Evolutionary conservation across 2,329 filamentous ascomycete species (phyloP).

Genomic region (Sporothrix variecibatus): DNA sequence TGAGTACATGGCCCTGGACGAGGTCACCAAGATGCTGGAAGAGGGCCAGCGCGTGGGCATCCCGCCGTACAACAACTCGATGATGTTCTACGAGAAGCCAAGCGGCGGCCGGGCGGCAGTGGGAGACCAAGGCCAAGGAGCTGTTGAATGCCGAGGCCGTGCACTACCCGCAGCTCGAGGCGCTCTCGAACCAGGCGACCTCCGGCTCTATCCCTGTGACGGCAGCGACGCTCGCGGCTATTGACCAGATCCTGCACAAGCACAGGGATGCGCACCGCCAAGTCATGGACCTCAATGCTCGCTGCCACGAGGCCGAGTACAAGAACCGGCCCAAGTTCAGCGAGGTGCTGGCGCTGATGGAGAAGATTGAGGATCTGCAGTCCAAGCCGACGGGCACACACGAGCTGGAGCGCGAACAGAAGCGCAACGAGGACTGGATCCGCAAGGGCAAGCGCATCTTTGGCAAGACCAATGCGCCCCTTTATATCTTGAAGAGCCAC

Average conservation of each 20-base stretch:
- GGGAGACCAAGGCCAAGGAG: slow-evolving; percentile 92
- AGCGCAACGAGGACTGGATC: slow-evolving; percentile 99
- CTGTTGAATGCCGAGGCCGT: slow-evolving; percentile 88
- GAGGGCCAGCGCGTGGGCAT: slow-evolving; percentile 78
- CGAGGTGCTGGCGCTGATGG: slow-evolving; percentile 88
- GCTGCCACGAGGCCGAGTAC: slow-evolving; percentile 73
- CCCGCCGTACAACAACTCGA: slow-evolving; percentile 75
- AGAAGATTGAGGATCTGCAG: slow-evolving; percentile 82
- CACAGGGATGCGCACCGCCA: slow-evolving; percentile 91
- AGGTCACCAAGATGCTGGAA: slow-evolving; percentile 77
- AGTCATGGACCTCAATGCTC: slow-evolving; percentile 78
- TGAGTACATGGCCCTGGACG: slow-evolving; percentile 69
- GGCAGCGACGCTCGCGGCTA: slow-evolving; percentile 72
- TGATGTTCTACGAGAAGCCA: slow-evolving; percentile 76
- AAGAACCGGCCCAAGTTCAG: slow-evolving; percentile 80
- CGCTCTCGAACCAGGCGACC: slow-evolving; percentile 79
- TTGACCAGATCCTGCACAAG: slow-evolving; percentile 92
- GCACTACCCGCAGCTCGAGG: slow-evolving; percentile 92
- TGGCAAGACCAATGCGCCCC: slow-evolving; percentile 93
- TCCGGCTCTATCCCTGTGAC: slow-evolving; percentile 74
- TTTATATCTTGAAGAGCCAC: slow-evolving; percentile 93
- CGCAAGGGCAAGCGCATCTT: slow-evolving; percentile 95
- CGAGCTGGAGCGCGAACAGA: slow-evolving; percentile 91
- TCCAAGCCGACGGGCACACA: slow-evolving; percentile 89
- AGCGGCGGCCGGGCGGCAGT: slow-evolving; percentile 73